Percentiles rank a stretch among this genome's conserved stretches.
Conservation (phyloP, 495 filamentous ascomycete species). For the Penicillium parvum region DNA sequence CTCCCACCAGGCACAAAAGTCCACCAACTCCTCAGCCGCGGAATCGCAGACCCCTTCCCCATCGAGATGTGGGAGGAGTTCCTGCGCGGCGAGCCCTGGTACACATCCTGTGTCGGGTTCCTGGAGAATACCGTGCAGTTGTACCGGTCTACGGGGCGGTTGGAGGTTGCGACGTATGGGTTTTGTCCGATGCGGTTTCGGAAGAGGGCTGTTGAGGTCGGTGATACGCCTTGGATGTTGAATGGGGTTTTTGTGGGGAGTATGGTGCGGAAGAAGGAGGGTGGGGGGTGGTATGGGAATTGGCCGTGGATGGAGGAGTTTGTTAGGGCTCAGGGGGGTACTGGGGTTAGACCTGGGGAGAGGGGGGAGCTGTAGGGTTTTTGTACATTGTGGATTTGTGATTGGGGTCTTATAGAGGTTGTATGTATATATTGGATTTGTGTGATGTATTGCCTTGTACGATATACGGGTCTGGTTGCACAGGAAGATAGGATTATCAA, state of each 20-base stretch:
- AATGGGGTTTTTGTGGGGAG: conserved; percentile 9
- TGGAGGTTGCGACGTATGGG: conserved; percentile 9
- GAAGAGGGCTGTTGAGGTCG: neutral
- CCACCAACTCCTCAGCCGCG: conserved; percentile 4
- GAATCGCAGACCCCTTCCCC: conserved; percentile 3
- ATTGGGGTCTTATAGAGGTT: too few relatives aligned
- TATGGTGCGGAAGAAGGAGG: neutral
- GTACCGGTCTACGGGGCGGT: conserved; percentile 5
- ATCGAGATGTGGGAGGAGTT: conserved; percentile 9
- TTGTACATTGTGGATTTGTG: too few relatives aligned
- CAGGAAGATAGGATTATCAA: too few relatives aligned
- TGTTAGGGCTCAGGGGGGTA: too few relatives aligned
- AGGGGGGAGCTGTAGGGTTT: too few relatives aligned
- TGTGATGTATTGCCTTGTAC: too few relatives aligned
- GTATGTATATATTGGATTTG: too few relatives aligned
- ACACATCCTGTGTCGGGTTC: too few relatives aligned
- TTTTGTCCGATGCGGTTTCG: conserved; percentile 8
- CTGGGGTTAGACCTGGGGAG: too few relatives aligned
- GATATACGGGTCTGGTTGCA: too few relatives aligned
- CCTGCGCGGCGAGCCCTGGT: conserved; percentile 4
- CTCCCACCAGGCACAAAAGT: conserved; percentile 1
- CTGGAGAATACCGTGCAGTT: conserved; percentile 6
- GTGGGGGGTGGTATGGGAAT: conserved; percentile 12
- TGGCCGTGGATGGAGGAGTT: conserved; percentile 10
- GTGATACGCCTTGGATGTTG: conserved; percentile 12